Evolutionary conservation across 768 basidiomycete genomes (phyloP), one percentile per base, ranked within the genome.

Genomic region (Dioszegia aurantiaca): DNA sequence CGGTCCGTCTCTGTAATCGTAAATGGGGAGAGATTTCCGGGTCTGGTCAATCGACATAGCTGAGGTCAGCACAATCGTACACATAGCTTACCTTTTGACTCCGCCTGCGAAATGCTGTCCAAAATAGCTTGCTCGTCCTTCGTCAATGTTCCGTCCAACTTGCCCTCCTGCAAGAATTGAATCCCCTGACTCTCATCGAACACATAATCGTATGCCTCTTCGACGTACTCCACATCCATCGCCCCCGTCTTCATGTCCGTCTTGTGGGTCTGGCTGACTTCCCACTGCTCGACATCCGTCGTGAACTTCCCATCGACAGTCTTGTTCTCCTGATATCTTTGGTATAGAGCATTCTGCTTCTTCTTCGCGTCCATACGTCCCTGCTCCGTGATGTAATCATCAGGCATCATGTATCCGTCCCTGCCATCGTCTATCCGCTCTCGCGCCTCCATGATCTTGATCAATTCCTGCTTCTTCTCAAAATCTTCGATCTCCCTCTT

Each of bases 151-250:
- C 83, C 81, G 60, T 83, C 82, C 4, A 87, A 87, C 46, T 74
- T 74, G 23, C 77, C 70, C 61, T 92, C 92, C 85, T 91, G 85
- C 71, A 94, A 87, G 78, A 94, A 99, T 73, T 89, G 82, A 75
- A 99, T 98, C 21, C 90, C 91, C 78, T 95, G 94, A 68, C 85
- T 89, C 77, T 98, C 95, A 76, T 99, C 95, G 69, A 99, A 97
- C 44, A 99, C 94, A 74, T 92, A 99, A 58, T 98, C 94, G 69
- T 94, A 98, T 41, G 87, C 85, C 31, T 92, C 90, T 28, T 86
- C 84, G 19, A 88, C 60, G 60, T 88, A 86, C 40, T 77, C 82
- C 76, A 89, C 90, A 77, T 99, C 95, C 85, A 93, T 75, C 1
- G 95, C 92, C 27, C 95, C 91, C 2, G 86, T 87, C 74, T 84